Base-by-base conservation (phyloP, 805 yeast species). In the Pichia rugopelliculosa region DNA sequence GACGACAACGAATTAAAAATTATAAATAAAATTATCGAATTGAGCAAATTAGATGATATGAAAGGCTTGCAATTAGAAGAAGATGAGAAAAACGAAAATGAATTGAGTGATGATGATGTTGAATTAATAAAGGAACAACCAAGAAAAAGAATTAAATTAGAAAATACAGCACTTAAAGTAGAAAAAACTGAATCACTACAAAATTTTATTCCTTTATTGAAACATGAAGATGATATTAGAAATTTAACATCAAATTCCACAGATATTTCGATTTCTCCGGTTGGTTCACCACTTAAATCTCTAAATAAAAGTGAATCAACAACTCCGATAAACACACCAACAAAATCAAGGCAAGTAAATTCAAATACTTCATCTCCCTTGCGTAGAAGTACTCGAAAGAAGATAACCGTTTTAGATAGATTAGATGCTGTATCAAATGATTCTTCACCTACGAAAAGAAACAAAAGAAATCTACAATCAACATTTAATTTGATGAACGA, bases 21-120 rank as follows among this genome's bases (percentile, higher is more conserved):
- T 30, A 82, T 83, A 0, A 79, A 77, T 55, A 54, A 59, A 49
- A 72, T 75, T 45, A 72, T 72, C 12, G 45, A 51, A 15, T 70
- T 68, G 21, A 70, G 75, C 23, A 61, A 60, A 40, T 53, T 42
- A 24, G 65, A 62, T 42, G 63, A 64, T n/a, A 36, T 50, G 3
- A 53, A 46, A 4, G 56, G 55, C 11, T 39, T 55, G 21, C 49
- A 51, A 13, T 22, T 52, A 9, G 65, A 59, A 42, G 39, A 46
- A 9, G 60, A 56, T 12, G 56, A 45, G n/a, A 30, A 30, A 30
- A 30, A 10, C n/a, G 34, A 30, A 15, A n/a, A 4, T n/a, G 53
- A 44, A 45, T 47, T 42, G 13, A 45, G 37, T 7, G 42, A 30
- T 27, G 49, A 38, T 13, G 43, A 25, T 27, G 41, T 15, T 7